Evolutionary conservation across 306 rosid species (phyloP), one percentile per base, ranked within the genome.

Genomic region (Quercus suber): DNA sequence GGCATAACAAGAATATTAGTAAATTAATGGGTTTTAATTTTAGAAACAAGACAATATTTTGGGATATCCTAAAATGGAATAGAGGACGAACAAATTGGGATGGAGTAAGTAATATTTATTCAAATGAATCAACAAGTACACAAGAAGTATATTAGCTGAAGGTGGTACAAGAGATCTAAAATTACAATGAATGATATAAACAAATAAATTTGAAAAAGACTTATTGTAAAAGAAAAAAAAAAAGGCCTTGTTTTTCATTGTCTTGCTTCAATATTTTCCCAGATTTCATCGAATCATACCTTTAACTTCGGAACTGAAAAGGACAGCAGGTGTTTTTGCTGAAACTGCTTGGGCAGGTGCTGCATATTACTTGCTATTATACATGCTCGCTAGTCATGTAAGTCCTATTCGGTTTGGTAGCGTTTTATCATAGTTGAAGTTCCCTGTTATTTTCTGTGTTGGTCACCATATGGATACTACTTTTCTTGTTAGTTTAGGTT

Each of bases 321-420:
- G 99, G 89, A 96, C 99, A 82, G 90, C 96, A 2, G 99, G 99
- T 57, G 97, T 86, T 76, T 90, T 96, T 85, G 99, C 98, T 30
- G 98, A 96, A 91, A 96, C 99, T 69, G 98, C 99, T 73, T 93
- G 99, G 99, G 98, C 97, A 31, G 99, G 99, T 79, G 99, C 99
- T 79, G 99, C 93, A 45, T 91, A 84, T 89, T 96, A 96, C 80
- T 79, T 96, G 92, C 88, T 96, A 78, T 83, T 96, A 60, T 96
- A 88, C 87, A 93, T 96, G 98, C 98, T 93, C 30, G 98, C 98
- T 68, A 96, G 99, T 81, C 99, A 96, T 88, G 99, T 95, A 81
- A 95, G 98, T 85, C 59, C 80, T 69, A 3, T 75, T 82, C 14
- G 51, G 71, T 55, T 58, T 45, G 33, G 23, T 52, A 45, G 60